Percentiles rank a stretch among this genome's conserved stretches.
Conservation (phyloP, 78 protist genomes). For the Dictyostelium citrinum region DNA sequence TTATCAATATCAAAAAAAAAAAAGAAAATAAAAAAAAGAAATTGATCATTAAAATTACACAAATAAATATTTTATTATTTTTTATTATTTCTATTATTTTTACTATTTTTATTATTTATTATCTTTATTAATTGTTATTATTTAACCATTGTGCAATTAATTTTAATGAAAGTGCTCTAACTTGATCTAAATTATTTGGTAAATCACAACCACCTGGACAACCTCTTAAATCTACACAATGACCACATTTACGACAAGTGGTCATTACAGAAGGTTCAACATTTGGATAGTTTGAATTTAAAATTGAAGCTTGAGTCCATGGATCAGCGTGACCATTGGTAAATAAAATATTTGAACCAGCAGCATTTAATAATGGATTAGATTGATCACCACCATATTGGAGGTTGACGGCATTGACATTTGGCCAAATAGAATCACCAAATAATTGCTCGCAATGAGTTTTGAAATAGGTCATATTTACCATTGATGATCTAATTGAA, state of each 20-base stretch:
- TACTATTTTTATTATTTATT: background rate
- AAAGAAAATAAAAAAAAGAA: too few species aligned
- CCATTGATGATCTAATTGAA: conserved; percentile 24
- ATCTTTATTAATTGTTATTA: background rate
- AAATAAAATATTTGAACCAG: conserved; percentile 59
- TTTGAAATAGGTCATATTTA: conserved; percentile 54
- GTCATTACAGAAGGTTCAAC: conserved; percentile 20
- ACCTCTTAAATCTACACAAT: conserved; percentile 54
- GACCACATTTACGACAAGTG: conserved; percentile 48
- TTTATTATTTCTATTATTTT: background rate
- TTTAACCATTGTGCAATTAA: conserved; percentile 21
- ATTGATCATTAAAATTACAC: too few species aligned
- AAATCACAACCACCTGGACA: conserved; percentile 61
- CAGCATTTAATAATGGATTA: conserved; percentile 3
- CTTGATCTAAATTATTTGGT: conserved; percentile 63
- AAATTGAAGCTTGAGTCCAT: conserved; percentile 56
- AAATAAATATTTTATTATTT: background rate
- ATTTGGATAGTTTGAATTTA: background rate
- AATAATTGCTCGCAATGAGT: conserved; percentile 55
- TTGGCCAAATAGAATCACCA: conserved; percentile 37
- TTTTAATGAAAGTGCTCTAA: conserved; percentile 1
- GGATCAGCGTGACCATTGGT: conserved; percentile 42
- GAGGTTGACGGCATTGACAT: conserved; percentile 4
- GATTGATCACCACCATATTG: conserved; percentile 77
- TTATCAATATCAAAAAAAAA: too few species aligned